phyloP scores from a whole-genome alignment of 2,329 filamentous ascomycete genomes.

The Cytospora schulzeri region DNA sequence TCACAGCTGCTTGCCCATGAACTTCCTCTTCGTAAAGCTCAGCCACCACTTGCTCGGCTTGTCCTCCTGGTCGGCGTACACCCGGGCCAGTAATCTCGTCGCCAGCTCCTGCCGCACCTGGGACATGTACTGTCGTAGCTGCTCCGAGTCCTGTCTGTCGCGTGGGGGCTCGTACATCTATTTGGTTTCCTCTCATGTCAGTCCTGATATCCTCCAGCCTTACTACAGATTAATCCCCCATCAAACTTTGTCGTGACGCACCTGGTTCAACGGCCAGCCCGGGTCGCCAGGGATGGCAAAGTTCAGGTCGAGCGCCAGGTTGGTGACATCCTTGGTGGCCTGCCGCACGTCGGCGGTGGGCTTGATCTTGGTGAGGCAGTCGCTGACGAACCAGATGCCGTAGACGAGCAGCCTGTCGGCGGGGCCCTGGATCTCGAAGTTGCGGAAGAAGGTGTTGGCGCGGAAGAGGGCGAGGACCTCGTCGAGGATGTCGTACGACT shows the following conservation, averaged over 20 bases:
- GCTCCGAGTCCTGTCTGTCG: slow-evolving; percentile 87
- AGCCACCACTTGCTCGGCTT: slow-evolving; percentile 89
- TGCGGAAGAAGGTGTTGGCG: slow-evolving; percentile 98
- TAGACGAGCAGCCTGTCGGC: slow-evolving; percentile 95
- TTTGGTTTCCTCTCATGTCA: background rate
- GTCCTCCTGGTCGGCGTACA: slow-evolving; percentile 78
- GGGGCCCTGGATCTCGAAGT: slow-evolving; percentile 97
- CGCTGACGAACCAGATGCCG: slow-evolving; percentile 90
- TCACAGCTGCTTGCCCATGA: slow-evolving; percentile 93
- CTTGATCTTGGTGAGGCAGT: slow-evolving; percentile 86
- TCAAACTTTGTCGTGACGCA: slow-evolving; percentile 36
- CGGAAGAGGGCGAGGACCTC: slow-evolving; percentile 92
- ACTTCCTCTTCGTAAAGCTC: slow-evolving; percentile 98
- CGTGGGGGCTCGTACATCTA: slow-evolving; percentile 86
- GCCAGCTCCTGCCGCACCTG: slow-evolving; percentile 95
- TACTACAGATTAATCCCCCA: no score
- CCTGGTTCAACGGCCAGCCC: slow-evolving; percentile 89
- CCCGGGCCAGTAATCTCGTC: slow-evolving; percentile 75
- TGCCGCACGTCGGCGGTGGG: slow-evolving; percentile 65
- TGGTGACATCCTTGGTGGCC: slow-evolving; percentile 76
- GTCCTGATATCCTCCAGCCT: background rate
- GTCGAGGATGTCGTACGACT: slow-evolving; percentile 95
- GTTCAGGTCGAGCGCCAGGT: slow-evolving; percentile 86
- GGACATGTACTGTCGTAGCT: slow-evolving; percentile 82
- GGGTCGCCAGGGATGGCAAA: slow-evolving; percentile 95